phyloP scores from a whole-genome alignment of 2,329 filamentous ascomycete species.

The Fusarium coffeatum region DNA sequence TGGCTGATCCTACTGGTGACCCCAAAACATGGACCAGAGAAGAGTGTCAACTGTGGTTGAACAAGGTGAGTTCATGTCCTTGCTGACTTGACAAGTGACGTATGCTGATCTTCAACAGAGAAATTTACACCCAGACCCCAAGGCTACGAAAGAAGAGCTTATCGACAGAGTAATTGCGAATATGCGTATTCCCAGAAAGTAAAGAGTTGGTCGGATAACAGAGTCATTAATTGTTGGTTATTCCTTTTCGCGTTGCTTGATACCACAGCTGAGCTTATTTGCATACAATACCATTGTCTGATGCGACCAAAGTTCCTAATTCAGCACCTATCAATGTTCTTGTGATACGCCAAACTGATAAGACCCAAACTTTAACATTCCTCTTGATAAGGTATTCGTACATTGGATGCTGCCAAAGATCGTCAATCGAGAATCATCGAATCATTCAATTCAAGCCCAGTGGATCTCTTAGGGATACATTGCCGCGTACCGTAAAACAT shows the following conservation, averaged over 20 bases:
- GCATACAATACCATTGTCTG: background rate
- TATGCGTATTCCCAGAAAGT: slow-evolving; percentile 56
- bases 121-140: slow-evolving; percentile 58
- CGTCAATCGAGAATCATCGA: slow-evolving; percentile 18
- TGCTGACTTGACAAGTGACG: background rate
- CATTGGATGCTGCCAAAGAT: slow-evolving; percentile 7
- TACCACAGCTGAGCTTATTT: slow-evolving; percentile 14
- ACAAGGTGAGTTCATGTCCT: slow-evolving; percentile 67
- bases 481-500: slow-evolving; percentile 12
- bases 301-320: background rate
- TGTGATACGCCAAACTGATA: background rate
- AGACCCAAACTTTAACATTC: background rate
- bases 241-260: slow-evolving; percentile 11
- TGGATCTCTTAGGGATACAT: slow-evolving; percentile 33
- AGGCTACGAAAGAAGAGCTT: slow-evolving; percentile 59
- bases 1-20: slow-evolving; percentile 81
- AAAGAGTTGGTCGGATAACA: background rate
- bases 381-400: background rate
- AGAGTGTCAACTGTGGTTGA: slow-evolving; percentile 84
- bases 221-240: background rate
- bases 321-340: background rate
- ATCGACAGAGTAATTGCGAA: slow-evolving; percentile 61
- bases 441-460: slow-evolving; percentile 22
- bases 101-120: slow-evolving; percentile 49
- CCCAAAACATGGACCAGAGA: slow-evolving; percentile 78